Conservation (phyloP, 2,329 filamentous ascomycete genomes). For the Pseudopyricularia cyperi region DNA sequence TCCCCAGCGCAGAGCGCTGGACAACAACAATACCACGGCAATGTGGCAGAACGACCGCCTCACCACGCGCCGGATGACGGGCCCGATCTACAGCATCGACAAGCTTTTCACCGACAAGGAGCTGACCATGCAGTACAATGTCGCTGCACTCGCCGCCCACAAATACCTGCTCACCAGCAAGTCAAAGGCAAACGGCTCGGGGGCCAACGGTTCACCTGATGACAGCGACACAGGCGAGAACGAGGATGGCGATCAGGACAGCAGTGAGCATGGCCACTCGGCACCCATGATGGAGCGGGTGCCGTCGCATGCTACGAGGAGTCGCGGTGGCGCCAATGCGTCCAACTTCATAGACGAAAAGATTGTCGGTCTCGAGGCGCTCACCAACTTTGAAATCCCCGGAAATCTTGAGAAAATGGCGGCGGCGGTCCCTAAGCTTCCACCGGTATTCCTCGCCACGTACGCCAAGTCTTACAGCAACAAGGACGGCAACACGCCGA, state of each 20-base stretch:
- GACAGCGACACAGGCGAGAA: slow-evolving; percentile 42
- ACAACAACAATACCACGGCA: slow-evolving; percentile 44
- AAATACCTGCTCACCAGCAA: slow-evolving; percentile 48
- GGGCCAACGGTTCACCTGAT: slow-evolving; percentile 28
- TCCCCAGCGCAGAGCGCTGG: slow-evolving; percentile 40
- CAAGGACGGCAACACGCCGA: slow-evolving; percentile 43
- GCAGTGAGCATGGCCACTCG: slow-evolving; percentile 26
- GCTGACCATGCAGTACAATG: slow-evolving; percentile 51
- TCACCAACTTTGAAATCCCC: slow-evolving; percentile 45
- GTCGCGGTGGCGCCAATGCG: slow-evolving; percentile 35
- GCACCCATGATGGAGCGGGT: slow-evolving; percentile 50
- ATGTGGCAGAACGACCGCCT: slow-evolving; percentile 51
- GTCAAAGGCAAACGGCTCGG: slow-evolving; percentile 24
- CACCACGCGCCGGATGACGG: slow-evolving; percentile 40
- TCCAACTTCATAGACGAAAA: slow-evolving; percentile 45
- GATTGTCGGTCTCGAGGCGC: slow-evolving; percentile 44
- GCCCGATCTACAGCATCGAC: slow-evolving; percentile 51
- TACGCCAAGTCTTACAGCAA: slow-evolving; percentile 46
- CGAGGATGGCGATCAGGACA: slow-evolving; percentile 34
- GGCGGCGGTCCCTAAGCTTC: slow-evolving; percentile 44
- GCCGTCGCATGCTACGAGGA: slow-evolving; percentile 50
- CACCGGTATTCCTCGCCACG: slow-evolving; percentile 40
- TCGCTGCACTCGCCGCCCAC: slow-evolving; percentile 47
- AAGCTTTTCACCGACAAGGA: slow-evolving; percentile 62
- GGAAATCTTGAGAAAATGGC: slow-evolving; percentile 44